phyloP scores from a whole-genome alignment of 768 basidiomycete species.

The Symmetrospora coprosmae region DNA sequence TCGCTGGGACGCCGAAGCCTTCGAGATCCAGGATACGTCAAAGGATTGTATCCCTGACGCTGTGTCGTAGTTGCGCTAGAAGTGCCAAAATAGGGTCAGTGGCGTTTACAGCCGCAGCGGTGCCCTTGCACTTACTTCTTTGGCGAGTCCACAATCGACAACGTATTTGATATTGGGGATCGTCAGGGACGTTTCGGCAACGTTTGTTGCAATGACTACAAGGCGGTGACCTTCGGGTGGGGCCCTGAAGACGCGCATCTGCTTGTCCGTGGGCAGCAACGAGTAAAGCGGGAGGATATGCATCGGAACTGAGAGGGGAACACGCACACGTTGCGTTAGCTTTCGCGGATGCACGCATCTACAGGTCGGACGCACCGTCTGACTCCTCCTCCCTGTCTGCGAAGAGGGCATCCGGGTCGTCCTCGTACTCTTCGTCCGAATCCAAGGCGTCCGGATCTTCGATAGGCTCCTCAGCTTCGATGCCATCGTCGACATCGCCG shows the following conservation, averaged over 20 bases:
- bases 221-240: constrained; percentile 69
- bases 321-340: neutral
- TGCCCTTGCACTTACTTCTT: constrained; percentile 50
- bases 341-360: neutral
- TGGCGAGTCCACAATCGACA: constrained; percentile 88
- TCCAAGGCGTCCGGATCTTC: constrained; percentile 50
- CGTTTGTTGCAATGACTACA: constrained; percentile 90
- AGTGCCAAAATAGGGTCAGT: too few relatives aligned
- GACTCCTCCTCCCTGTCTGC: constrained; percentile 49
- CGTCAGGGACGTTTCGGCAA: constrained; percentile 94
- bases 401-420: constrained; percentile 42
- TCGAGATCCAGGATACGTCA: constrained; percentile 82
- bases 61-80: constrained; percentile 77
- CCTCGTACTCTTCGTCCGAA: constrained; percentile 58
- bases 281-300: constrained; percentile 90
- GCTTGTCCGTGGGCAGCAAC: constrained; percentile 76
- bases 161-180: constrained; percentile 92
- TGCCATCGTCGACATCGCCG: constrained; percentile 47
- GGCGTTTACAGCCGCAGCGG: neutral
- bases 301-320: constrained; percentile 56
- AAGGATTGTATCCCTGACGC: constrained; percentile 76
- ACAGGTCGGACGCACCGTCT: constrained; percentile 39
- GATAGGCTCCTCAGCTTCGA: constrained; percentile 44
- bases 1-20: constrained; percentile 84
- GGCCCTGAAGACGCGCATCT: constrained; percentile 78